A percentile compares a stretch with the other conserved stretches of the same genome.
These are phyloP conservation scores for Gossypium sturtianum DNA, from an alignment of 345 rosid species.

Conservation along the genomic window DNA sequence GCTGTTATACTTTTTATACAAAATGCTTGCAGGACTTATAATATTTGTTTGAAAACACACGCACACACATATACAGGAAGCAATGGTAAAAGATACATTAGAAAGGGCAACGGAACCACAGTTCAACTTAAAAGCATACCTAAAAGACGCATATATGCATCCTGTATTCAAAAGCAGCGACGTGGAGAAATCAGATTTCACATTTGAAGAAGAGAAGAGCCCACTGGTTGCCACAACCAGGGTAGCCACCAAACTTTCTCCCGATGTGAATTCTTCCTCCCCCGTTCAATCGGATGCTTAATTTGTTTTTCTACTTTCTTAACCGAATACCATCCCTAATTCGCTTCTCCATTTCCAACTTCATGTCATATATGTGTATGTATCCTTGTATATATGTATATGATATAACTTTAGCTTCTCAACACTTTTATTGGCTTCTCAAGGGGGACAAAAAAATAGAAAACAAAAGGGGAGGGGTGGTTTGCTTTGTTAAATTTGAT, in stretches of 20 bases:
- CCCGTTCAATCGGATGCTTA: not conserved
- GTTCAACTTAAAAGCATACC: slow-evolving; percentile 62
- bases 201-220: slow-evolving; percentile 61
- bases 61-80: slow-evolving; percentile 44
- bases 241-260: slow-evolving; percentile 24
- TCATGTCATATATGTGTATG: not conserved
- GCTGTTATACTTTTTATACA: no score
- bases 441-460: no score
- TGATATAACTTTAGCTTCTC: not conserved
- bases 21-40: no score
- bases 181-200: slow-evolving; percentile 26
- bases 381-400: not conserved
- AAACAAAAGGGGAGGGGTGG: not conserved
- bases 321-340: not conserved
- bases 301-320: not conserved
- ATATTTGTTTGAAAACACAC: no score
- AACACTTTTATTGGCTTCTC: not conserved
- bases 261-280: slow-evolving; percentile 31
- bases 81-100: slow-evolving; percentile 90
- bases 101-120: slow-evolving; percentile 82
- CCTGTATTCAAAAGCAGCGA: slow-evolving; percentile 65
- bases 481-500: not conserved
- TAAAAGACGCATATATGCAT: slow-evolving; percentile 71
- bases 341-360: not conserved
- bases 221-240: slow-evolving; percentile 73